These are phyloP conservation scores for Aspergillus glaucus DNA, from an alignment of 2,329 filamentous ascomycete species.

Conservation along the genomic window DNA sequence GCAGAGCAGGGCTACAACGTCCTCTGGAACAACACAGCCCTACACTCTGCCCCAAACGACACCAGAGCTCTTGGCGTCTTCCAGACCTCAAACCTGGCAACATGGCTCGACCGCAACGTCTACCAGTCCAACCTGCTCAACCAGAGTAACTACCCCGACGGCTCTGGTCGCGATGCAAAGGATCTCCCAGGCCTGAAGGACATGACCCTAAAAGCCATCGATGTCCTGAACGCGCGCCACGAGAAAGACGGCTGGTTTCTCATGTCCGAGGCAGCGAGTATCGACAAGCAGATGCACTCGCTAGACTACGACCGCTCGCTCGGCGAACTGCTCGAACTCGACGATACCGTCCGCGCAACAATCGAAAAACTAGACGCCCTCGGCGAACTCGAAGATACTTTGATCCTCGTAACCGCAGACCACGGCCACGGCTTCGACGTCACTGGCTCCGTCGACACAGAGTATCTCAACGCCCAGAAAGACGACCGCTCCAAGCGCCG, in stretches of 20 bases:
- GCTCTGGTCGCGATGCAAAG: conserved; percentile 56
- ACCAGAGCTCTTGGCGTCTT: conserved; percentile 72
- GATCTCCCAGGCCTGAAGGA: conserved; percentile 81
- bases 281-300: conserved; percentile 85
- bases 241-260: conserved; percentile 74
- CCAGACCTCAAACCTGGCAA: conserved; percentile 65
- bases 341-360: conserved; percentile 73
- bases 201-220: conserved; percentile 82
- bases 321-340: conserved; percentile 76
- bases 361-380: conserved; percentile 62
- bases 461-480: conserved; percentile 62
- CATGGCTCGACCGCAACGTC: conserved; percentile 81
- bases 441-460: conserved; percentile 72
- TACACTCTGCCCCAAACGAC: conserved; percentile 52
- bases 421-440: conserved; percentile 88
- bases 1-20: conserved; percentile 65
- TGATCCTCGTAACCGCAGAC: conserved; percentile 76
- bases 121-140: conserved; percentile 63
- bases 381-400: conserved; percentile 64
- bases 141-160: conserved; percentile 63
- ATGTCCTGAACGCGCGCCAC: conserved; percentile 62
- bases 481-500: conserved; percentile 66
- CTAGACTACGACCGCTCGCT: conserved; percentile 82
- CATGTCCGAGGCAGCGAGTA: conserved; percentile 78
- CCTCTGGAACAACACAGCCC: conserved; percentile 66